phyloP scores from a whole-genome alignment of 2,329 filamentous ascomycete genomes.

The Cordyceps fumosorosea region DNA sequence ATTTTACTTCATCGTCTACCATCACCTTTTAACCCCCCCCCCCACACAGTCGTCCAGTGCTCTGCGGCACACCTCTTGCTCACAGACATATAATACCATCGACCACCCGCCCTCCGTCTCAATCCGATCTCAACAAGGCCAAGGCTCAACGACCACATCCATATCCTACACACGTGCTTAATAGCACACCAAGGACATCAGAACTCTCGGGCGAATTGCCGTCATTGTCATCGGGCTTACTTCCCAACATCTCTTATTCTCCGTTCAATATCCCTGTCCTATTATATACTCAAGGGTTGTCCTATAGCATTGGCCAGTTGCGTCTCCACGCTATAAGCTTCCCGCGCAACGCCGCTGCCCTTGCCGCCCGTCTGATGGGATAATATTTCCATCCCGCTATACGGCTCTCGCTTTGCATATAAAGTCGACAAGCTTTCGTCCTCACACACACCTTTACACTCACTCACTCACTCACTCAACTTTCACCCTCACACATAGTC shows the following conservation, averaged over 20 bases:
- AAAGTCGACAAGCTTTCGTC: neutral
- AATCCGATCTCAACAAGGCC: constrained; percentile 2
- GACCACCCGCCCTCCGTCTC: constrained; percentile 4
- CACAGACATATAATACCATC: constrained; percentile 12
- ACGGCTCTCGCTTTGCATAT: neutral
- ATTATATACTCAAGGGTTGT: neutral
- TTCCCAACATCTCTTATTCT: neutral
- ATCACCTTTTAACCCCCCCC: neutral
- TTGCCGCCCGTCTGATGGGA: neutral
- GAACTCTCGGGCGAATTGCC: neutral
- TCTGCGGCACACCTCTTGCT: constrained; percentile 1
- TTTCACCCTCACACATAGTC: neutral
- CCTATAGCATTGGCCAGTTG: neutral
- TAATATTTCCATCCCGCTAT: neutral
- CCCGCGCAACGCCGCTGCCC: neutral
- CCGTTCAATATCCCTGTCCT: neutral
- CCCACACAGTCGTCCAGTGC: neutral
- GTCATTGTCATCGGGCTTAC: neutral
- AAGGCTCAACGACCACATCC: neutral
- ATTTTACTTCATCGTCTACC: neutral
- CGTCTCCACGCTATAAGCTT: neutral
- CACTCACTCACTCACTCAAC: neutral
- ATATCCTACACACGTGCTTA: neutral
- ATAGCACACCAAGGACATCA: neutral
- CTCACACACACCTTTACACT: neutral